Conservation (phyloP, 148 eudicot species). For the Rhododendron molle region DNA sequence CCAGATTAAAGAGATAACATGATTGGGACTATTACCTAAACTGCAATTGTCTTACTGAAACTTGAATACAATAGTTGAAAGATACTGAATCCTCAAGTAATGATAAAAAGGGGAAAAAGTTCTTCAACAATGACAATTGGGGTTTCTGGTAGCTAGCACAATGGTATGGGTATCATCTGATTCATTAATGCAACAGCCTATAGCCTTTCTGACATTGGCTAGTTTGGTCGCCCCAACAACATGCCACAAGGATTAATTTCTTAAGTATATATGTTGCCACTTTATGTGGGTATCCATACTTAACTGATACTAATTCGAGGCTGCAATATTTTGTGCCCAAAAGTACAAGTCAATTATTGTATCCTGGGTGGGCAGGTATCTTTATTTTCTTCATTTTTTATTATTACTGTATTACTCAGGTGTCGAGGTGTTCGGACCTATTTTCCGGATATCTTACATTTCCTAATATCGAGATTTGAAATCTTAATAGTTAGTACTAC, state of each 20-base stretch:
- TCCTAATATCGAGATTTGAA: neutral
- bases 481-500: neutral
- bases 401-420: neutral
- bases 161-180: neutral
- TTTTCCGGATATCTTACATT: too few relatives aligned
- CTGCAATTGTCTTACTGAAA: neutral
- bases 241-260: neutral
- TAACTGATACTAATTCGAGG: neutral
- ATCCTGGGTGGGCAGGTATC: neutral
- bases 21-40: slow-evolving; percentile 3
- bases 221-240: neutral
- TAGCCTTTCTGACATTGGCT: neutral
- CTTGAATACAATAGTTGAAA: neutral
- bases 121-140: neutral
- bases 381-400: too few relatives aligned
- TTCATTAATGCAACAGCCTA: neutral
- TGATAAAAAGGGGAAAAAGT: neutral
- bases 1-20: neutral
- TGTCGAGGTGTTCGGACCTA: neutral
- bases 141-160: neutral
- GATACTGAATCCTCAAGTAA: neutral
- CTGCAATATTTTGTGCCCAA: neutral
- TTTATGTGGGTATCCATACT: neutral
- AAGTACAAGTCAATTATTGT: neutral
- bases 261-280: neutral